Evolutionary conservation across 2,329 filamentous ascomycete genomes (phyloP), one percentile per base, ranked within the genome.

Genomic region (Fusarium transvaalense): DNA sequence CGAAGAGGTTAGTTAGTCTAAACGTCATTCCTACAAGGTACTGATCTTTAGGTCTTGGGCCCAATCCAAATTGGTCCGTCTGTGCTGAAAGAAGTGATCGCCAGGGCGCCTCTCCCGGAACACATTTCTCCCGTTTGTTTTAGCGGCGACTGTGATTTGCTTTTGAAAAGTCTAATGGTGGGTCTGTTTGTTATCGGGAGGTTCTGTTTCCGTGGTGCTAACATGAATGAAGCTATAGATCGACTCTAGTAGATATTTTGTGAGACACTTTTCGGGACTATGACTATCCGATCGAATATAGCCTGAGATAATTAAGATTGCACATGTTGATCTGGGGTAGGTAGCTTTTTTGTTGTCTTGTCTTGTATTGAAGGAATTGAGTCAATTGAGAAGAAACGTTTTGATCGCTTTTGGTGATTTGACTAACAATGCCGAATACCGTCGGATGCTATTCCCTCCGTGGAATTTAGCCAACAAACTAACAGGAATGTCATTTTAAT

Each of bases 21-120:
- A 13, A 41, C 59, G 58, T 54, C 43, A 54, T 54, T 10, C 32
- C 4, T 41, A 17, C 41, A 32, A 25, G 15, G 29, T 10, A n/a
- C n/a, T n/a, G 14, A n/a, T 29, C 23, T 29, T 12, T 27, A 4
- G 7, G 29, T 14, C 35, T 19, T 31, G 4, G n/a, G 27, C 58
- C 31, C 27, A 29, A 29, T 7, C 5, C 10, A 8, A 12, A 25
- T 45, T 47, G 23, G 42, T n/a, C n/a, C n/a, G 56, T 23, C 41
- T 51, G 55, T 47, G 39, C n/a, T n/a, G n/a, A n/a, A 10, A 17
- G 14, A n/a, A 14, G 14, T 12, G 66, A 66, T 69, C 61, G 41
- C 27, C 66, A 69, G 66, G 66, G n/a, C 23, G 61, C 52, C 29
- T 50, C n/a, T 21, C 56, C 48, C 66, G 66, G 66, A 10, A 67